Evolutionary conservation across 495 filamentous ascomycete genomes (phyloP).

Genomic region (Saxophila tyrrhenica): DNA sequence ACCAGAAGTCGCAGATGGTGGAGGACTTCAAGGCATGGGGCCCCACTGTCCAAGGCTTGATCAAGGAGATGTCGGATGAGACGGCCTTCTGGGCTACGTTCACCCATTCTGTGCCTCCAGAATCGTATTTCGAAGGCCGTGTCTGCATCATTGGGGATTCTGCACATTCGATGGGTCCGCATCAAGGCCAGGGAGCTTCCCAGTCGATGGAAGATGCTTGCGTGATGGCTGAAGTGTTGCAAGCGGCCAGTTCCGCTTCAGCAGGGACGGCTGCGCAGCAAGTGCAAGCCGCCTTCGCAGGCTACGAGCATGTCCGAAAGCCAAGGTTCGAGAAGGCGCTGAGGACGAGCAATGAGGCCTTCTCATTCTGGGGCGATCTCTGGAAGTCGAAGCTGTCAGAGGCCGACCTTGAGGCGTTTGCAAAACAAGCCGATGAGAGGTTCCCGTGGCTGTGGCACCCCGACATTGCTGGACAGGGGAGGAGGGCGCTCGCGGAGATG

Average conservation of each 20-base stretch:
- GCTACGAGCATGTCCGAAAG: slow-evolving; percentile 26
- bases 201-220: slow-evolving; percentile 27
- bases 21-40: slow-evolving; percentile 7
- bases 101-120: slow-evolving; percentile 3
- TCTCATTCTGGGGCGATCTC: slow-evolving; percentile 5
- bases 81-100: slow-evolving; percentile 4
- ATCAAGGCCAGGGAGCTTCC: slow-evolving; percentile 16
- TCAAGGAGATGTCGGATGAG: background rate
- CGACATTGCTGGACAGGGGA: slow-evolving; percentile 2
- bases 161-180: slow-evolving; percentile 16
- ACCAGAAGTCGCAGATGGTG: slow-evolving; percentile 2
- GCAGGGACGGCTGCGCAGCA: background rate
- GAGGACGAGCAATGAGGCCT: slow-evolving; percentile 36
- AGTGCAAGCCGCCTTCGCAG: slow-evolving; percentile 24
- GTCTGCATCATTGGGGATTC: slow-evolving; percentile 18
- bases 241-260: background rate
- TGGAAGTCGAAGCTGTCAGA: slow-evolving; percentile 1
- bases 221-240: slow-evolving; percentile 19
- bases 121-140: slow-evolving; percentile 1
- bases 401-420: slow-evolving; percentile 1
- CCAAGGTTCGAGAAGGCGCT: slow-evolving; percentile 39
- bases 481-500: slow-evolving; percentile 2
- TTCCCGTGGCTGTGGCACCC: slow-evolving; percentile 15
- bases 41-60: slow-evolving; percentile 9
- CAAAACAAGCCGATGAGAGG: background rate